A percentile compares a stretch with the other conserved stretches of the same genome.
Conservation (phyloP, 2,329 filamentous ascomycete species). For the Verticillium zaregamsianum region DNA sequence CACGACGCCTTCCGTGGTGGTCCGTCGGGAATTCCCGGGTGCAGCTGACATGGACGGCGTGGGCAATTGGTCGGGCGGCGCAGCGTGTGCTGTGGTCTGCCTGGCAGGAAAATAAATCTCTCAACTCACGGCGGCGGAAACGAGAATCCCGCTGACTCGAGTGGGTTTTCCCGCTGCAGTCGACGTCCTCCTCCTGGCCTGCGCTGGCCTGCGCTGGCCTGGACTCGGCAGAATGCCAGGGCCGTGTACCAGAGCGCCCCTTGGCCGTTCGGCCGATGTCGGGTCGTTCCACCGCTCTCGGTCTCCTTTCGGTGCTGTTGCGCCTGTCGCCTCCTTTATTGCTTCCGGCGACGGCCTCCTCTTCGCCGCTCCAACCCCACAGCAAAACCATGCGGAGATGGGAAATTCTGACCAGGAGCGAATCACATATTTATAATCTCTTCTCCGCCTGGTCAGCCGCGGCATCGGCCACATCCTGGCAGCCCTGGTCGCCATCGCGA, state of each 20-base stretch:
- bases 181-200: not conserved
- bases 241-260: slow-evolving; percentile 6
- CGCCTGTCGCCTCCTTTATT: not conserved
- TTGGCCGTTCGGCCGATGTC: slow-evolving; percentile 8
- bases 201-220: slow-evolving; percentile 1
- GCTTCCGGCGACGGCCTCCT: not conserved
- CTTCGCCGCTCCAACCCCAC: not conserved
- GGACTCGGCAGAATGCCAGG: slow-evolving; percentile 3
- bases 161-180: slow-evolving; percentile 5
- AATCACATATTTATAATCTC: slow-evolving; percentile 1
- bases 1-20: slow-evolving; percentile 3
- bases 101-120: not conserved
- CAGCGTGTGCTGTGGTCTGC: not conserved
- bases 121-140: not conserved
- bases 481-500: not conserved
- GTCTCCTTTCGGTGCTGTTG: not conserved
- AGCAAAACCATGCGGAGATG: not conserved
- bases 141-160: slow-evolving; percentile 9
- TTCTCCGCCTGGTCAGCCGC: not conserved
- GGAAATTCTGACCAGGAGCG: not conserved
- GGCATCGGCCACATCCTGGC: not conserved
- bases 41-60: not conserved
- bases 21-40: slow-evolving; percentile 1
- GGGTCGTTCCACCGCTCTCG: not conserved
- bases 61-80: not conserved